A percentile compares a stretch with the other conserved stretches of the same genome.
Conservation (phyloP, 768 basidiomycete species). For the Naganishia onofrii region DNA sequence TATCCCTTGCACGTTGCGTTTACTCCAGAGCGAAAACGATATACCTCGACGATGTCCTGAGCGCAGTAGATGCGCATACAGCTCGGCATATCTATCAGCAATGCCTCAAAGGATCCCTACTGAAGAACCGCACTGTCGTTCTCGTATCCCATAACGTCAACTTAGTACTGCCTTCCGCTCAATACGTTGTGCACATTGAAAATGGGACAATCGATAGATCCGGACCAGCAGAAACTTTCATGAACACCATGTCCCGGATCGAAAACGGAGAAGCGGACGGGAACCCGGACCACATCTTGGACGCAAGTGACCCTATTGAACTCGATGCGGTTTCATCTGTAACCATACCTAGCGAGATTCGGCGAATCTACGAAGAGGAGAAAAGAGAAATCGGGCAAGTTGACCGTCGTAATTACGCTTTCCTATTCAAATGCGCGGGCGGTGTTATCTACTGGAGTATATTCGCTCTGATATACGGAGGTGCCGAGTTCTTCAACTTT, state of each 20-base stretch:
- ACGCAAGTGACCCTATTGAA: neutral
- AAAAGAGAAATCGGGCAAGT: conserved; percentile 39
- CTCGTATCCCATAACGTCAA: conserved; percentile 50
- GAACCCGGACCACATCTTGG: neutral
- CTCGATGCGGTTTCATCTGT: neutral
- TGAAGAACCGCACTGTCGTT: conserved; percentile 43
- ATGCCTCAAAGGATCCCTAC: conserved; percentile 41
- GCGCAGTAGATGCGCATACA: conserved; percentile 51
- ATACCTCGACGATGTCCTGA: conserved; percentile 42
- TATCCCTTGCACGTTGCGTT: conserved; percentile 49
- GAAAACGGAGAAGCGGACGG: neutral
- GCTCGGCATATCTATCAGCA: conserved; percentile 43
- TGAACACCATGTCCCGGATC: neutral
- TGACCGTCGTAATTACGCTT: conserved; percentile 34
- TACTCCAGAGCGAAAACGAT: conserved; percentile 49
- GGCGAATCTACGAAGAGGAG: conserved; percentile 40
- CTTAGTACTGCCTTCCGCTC: conserved; percentile 43
- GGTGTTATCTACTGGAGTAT: conserved; percentile 43
- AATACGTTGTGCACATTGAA: conserved; percentile 37
- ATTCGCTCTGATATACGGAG: conserved; percentile 35
- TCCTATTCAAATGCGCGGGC: conserved; percentile 42
- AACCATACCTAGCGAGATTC: neutral
- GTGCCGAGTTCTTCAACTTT: conserved; percentile 34
- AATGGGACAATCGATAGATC: conserved; percentile 12
- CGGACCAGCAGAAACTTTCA: conserved; percentile 13